Conservation (phyloP, 2,329 filamentous ascomycete genomes). For the Sporothrix protearum region DNA sequence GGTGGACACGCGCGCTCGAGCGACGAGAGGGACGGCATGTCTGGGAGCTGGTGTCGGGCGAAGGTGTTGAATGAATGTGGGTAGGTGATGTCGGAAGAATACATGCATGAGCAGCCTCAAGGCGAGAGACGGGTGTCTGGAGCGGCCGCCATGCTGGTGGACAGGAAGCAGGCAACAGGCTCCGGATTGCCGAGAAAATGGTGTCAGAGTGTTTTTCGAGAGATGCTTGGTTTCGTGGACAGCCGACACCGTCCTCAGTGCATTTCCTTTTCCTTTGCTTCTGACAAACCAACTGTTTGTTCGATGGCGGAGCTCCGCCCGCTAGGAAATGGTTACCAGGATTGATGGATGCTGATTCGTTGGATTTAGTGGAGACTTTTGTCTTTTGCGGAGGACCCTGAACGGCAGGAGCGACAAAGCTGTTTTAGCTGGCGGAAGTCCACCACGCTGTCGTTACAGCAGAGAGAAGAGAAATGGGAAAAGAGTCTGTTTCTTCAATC, state of each 20-base stretch:
- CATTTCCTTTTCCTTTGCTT: not conserved
- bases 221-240: not conserved
- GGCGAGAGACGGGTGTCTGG: not conserved
- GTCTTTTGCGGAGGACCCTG: not conserved
- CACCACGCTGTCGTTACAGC: not conserved
- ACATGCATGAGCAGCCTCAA: not conserved
- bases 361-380: not conserved
- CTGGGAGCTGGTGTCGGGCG: not conserved
- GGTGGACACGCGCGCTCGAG: constrained; percentile 45
- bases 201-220: not conserved
- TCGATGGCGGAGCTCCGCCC: constrained; percentile 10
- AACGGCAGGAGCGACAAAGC: not conserved
- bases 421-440: constrained; percentile 12
- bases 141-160: not conserved
- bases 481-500: too few relatives aligned
- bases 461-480: not conserved
- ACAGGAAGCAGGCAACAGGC: not conserved
- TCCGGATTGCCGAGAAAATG: not conserved
- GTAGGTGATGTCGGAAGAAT: not conserved
- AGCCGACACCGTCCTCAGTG: too few relatives aligned
- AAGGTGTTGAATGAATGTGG: not conserved
- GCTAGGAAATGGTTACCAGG: not conserved
- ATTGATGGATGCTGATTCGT: not conserved
- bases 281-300: not conserved
- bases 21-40: constrained; percentile 27